Evolutionary conservation across 192 early-diverging fungal genomes (phyloP).

Genomic region (Coemansia aciculifera): DNA sequence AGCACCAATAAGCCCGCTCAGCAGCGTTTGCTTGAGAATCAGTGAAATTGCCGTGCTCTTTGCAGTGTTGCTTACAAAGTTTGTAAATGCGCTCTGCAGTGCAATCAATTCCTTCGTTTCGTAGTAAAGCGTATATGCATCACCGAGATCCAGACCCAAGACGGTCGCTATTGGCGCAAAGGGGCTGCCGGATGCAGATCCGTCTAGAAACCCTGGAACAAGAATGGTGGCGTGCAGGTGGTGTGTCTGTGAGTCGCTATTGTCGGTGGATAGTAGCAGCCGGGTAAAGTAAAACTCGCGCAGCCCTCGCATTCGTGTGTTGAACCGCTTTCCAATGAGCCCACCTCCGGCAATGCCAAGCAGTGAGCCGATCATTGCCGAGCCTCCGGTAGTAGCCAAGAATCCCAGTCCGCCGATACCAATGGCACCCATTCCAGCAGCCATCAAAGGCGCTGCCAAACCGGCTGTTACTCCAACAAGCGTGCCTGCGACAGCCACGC

Average conservation of each 20-base stretch:
- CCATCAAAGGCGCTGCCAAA: conserved; percentile 57
- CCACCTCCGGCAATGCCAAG: conserved; percentile 58
- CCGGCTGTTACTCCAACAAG: conserved; percentile 58
- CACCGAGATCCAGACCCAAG: conserved; percentile 41
- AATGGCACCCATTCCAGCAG: conserved; percentile 55
- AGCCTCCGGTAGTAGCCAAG: conserved; percentile 49
- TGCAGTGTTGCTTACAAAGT: conserved; percentile 45
- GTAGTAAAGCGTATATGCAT: conserved; percentile 55
- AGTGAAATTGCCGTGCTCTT: conserved; percentile 43
- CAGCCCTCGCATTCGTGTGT: conserved; percentile 47
- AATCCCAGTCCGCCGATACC: conserved; percentile 54
- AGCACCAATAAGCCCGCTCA: conserved; percentile 41
- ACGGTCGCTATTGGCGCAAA: conserved; percentile 26
- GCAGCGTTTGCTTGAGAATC: conserved; percentile 52
- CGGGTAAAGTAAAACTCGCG: conserved; percentile 49
- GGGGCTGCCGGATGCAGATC: conserved; percentile 29
- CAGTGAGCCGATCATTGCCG: conserved; percentile 52
- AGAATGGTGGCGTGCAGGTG: conserved; percentile 52
- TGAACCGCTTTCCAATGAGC: conserved; percentile 49
- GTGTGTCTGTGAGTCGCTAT: conserved; percentile 15
- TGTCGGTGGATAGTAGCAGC: conserved; percentile 11
- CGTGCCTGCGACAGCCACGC: conserved; percentile 48
- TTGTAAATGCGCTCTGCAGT: conserved; percentile 46
- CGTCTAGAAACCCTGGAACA: conserved; percentile 54
- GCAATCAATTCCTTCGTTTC: conserved; percentile 50